A percentile compares a stretch with the other conserved stretches of the same genome.
phyloP scores from a whole-genome alignment of 73 alveolate genomes.

The Paramecium tetraurelia region DNA sequence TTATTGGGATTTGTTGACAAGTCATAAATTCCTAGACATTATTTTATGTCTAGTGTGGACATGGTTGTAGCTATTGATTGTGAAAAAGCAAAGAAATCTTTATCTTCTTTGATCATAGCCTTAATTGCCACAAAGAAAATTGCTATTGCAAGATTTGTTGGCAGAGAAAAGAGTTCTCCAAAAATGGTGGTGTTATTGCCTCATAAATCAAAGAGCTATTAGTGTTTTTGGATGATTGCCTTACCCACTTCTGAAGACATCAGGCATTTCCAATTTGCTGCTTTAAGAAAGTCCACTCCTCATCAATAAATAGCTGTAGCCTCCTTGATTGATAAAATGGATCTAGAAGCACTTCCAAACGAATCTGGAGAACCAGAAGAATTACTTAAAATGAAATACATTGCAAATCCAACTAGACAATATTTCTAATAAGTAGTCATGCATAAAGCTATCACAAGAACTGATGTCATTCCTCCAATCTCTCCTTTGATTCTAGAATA shows the following conservation, averaged over 20 bases:
- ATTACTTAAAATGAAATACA: slow-evolving; percentile 73
- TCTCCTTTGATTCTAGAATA: slow-evolving; percentile 80
- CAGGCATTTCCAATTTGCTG: slow-evolving; percentile 89
- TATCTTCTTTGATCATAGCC: slow-evolving; percentile 86
- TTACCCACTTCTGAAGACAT: slow-evolving; percentile 95
- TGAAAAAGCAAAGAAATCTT: slow-evolving; percentile 76
- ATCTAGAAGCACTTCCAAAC: slow-evolving; percentile 72
- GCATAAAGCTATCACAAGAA: slow-evolving; percentile 81
- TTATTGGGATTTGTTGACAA: slow-evolving; percentile 87
- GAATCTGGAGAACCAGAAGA: slow-evolving; percentile 76
- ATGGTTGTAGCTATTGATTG: slow-evolving; percentile 85
- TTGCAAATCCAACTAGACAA: slow-evolving; percentile 91
- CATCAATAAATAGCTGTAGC: slow-evolving; percentile 82
- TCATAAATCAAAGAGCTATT: slow-evolving; percentile 76
- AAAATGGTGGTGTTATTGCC: slow-evolving; percentile 90
- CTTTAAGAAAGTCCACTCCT: slow-evolving; percentile 76
- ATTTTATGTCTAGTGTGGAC: slow-evolving; percentile 87
- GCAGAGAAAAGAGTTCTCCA: slow-evolving; percentile 80
- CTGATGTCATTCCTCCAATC: slow-evolving; percentile 80
- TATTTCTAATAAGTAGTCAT: slow-evolving; percentile 85
- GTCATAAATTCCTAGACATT: slow-evolving; percentile 84
- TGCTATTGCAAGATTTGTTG: slow-evolving; percentile 84
- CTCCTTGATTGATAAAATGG: slow-evolving; percentile 82
- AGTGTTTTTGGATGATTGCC: slow-evolving; percentile 81
- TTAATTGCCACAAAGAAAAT: slow-evolving; percentile 83